Percentiles rank a stretch among this genome's conserved stretches.
phyloP scores from a whole-genome alignment of 495 filamentous ascomycete species.

The Xylaria bambusicola region DNA sequence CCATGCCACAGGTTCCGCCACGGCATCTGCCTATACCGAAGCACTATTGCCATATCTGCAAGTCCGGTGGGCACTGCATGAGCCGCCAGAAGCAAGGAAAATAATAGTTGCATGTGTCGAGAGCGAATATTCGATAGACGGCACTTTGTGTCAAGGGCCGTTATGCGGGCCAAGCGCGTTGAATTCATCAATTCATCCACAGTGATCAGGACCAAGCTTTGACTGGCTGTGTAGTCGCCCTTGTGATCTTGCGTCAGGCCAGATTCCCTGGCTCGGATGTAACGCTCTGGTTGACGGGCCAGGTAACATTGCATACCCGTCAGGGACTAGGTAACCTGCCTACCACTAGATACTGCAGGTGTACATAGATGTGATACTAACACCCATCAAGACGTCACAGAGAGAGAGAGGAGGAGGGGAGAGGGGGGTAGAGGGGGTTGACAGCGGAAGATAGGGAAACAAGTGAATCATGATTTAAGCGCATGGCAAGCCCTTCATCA shows the following conservation, averaged over 20 bases:
- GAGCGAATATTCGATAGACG: background rate
- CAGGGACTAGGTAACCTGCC: background rate
- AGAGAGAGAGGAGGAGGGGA: background rate
- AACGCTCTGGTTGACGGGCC: background rate
- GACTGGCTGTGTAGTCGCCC: too few relatives aligned
- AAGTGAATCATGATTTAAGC: background rate
- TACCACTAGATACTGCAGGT: too few relatives aligned
- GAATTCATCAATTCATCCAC: too few relatives aligned
- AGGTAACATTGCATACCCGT: background rate
- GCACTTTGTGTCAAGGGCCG: background rate
- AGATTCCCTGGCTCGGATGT: background rate
- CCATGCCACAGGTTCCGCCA: background rate
- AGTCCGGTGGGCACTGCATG: background rate
- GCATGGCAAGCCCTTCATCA: background rate
- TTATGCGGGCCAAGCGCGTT: background rate
- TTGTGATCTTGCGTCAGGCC: background rate
- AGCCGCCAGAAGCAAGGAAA: constrained; percentile 10
- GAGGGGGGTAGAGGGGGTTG: background rate
- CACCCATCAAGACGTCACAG: background rate
- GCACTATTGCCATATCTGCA: background rate
- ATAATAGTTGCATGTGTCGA: background rate
- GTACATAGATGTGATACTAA: background rate
- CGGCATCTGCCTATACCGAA: too few relatives aligned
- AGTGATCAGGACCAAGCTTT: too few relatives aligned
- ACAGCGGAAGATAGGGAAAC: background rate